Evolutionary conservation across 179 eudicot genomes (phyloP).

Genomic region (Spinacia oleracea): DNA sequence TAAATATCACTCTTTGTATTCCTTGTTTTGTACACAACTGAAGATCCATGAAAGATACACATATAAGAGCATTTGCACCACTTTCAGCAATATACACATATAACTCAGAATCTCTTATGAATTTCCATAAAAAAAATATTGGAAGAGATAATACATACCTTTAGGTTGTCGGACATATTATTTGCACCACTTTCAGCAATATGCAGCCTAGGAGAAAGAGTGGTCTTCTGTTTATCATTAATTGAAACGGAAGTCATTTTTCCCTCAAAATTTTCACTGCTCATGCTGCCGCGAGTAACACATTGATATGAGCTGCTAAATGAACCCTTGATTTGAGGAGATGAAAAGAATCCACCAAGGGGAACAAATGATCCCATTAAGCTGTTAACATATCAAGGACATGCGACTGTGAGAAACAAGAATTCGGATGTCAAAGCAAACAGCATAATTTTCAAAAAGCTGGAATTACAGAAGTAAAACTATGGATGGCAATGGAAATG

Average conservation of each 20-base stretch:
- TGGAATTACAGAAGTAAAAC: neutral
- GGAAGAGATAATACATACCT: constrained; percentile 42
- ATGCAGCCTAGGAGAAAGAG: constrained; percentile 46
- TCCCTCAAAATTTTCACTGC: constrained; percentile 50
- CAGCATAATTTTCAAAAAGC: neutral
- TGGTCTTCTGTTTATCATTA: constrained; percentile 40
- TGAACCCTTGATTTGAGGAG: constrained; percentile 48
- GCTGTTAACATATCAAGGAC: constrained; percentile 51
- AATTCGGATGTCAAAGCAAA: constrained; percentile 18
- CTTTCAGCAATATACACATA: too few species aligned
- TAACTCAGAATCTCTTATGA: neutral
- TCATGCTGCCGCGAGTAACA: constrained; percentile 29
- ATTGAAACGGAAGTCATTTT: constrained; percentile 47
- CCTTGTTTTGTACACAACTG: neutral
- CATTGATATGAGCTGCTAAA: constrained; percentile 37
- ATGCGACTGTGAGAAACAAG: constrained; percentile 36
- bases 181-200: constrained; percentile 33
- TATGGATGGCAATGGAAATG: neutral
- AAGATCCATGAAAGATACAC: neutral
- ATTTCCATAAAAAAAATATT: neutral
- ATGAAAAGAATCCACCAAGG: constrained; percentile 82
- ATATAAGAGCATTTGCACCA: neutral
- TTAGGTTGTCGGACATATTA: constrained; percentile 30
- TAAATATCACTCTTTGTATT: neutral
- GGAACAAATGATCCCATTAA: constrained; percentile 97